These are phyloP conservation scores for Arthrobotrys conoides DNA, from an alignment of 2,329 filamentous ascomycete genomes.

Conservation along the genomic window DNA sequence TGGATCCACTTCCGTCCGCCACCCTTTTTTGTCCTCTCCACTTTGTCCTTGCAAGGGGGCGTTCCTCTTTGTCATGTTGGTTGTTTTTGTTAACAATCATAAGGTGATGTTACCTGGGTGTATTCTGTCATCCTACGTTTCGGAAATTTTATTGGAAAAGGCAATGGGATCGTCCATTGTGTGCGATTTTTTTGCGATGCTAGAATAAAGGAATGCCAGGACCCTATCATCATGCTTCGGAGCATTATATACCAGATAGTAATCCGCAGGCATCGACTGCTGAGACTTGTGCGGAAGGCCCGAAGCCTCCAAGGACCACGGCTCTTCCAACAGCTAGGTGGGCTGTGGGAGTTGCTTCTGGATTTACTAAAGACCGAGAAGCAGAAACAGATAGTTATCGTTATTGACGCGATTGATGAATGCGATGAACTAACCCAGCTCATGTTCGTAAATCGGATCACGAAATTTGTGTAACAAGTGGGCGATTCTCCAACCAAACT, in stretches of 20 bases:
- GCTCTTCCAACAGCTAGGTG: conserved; percentile 16
- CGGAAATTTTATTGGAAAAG: conserved; percentile 1
- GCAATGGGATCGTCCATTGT: neutral
- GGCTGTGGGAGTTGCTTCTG: conserved; percentile 23
- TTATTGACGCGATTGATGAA: conserved; percentile 22
- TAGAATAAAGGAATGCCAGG: conserved; percentile 7
- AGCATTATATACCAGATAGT: conserved; percentile 33
- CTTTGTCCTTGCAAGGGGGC: no score
- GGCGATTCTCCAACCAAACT: conserved; percentile 17
- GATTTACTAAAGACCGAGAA: conserved; percentile 12
- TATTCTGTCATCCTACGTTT: conserved; percentile 13
- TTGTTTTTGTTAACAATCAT: no score
- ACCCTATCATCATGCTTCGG: conserved; percentile 7
- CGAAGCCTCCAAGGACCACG: conserved; percentile 9
- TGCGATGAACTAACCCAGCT: conserved; percentile 17
- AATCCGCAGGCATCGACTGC: conserved; percentile 10
- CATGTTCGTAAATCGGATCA: neutral
- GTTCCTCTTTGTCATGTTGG: no score
- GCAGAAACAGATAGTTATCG: conserved; percentile 13
- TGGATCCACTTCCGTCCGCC: no score
- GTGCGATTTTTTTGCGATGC: conserved; percentile 13
- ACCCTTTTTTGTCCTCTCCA: no score
- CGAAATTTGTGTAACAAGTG: conserved; percentile 8
- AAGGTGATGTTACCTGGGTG: no score
- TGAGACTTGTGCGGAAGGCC: conserved; percentile 16